These are phyloP conservation scores for Gnomoniopsis sp. DNA, from an alignment of 2,329 filamentous ascomycete species.

Conservation along the genomic window DNA sequence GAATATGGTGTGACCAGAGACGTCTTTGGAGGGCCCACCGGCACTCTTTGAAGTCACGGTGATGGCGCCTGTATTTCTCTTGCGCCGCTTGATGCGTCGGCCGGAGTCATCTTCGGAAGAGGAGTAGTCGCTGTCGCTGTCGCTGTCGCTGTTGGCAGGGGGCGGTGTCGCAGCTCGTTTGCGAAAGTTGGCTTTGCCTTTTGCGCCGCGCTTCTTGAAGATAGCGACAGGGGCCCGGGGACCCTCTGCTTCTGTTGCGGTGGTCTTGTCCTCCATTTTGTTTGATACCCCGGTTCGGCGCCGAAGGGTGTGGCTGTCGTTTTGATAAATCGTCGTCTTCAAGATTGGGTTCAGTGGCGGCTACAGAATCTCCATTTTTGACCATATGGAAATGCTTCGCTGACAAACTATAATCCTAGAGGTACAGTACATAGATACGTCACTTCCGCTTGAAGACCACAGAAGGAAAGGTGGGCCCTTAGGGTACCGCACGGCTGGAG, in stretches of 20 bases:
- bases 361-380: no score
- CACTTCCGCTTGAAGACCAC: no score
- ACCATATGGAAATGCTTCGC: no score
- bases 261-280: background rate
- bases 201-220: slow-evolving; percentile 84
- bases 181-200: slow-evolving; percentile 72
- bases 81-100: slow-evolving; percentile 74
- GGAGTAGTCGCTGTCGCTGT: slow-evolving; percentile 58
- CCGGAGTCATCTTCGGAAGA: slow-evolving; percentile 76
- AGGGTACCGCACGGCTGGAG: background rate
- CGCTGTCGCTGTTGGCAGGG: slow-evolving; percentile 45
- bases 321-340: background rate
- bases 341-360: no score
- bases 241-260: background rate
- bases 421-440: no score
- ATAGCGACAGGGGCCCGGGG: slow-evolving; percentile 53
- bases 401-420: no score
- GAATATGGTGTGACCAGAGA: slow-evolving; percentile 43
- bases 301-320: background rate
- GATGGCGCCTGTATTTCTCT: slow-evolving; percentile 63
- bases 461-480: no score
- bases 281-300: no score
- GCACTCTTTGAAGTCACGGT: slow-evolving; percentile 59
- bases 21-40: slow-evolving; percentile 26
- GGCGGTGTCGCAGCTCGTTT: slow-evolving; percentile 80